Percentiles rank a stretch among this genome's conserved stretches.
These are phyloP conservation scores for Sarocladiaceae sp. DNA, from an alignment of 2,329 filamentous ascomycete species.

Conservation along the genomic window DNA sequence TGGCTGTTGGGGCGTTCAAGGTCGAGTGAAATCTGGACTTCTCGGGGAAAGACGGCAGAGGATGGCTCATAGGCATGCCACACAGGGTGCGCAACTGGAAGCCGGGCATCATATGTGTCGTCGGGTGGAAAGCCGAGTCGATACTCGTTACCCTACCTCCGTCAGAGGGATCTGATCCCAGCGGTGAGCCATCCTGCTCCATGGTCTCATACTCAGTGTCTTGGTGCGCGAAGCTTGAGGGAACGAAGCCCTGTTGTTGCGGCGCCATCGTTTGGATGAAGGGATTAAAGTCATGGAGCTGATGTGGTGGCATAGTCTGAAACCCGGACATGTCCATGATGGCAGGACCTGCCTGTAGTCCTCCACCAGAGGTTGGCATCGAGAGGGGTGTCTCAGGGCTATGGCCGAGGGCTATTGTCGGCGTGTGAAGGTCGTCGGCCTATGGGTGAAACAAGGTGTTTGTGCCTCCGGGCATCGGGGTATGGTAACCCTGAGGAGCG, in stretches of 20 bases:
- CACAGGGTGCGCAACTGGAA: conserved; percentile 47
- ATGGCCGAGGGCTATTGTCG: conserved; percentile 60
- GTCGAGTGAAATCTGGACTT: conserved; percentile 87
- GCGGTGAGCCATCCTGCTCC: conserved; percentile 63
- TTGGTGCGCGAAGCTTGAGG: conserved; percentile 73
- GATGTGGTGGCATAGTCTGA: conserved; percentile 53
- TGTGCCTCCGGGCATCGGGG: conserved; percentile 74
- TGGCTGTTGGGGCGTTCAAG: conserved; percentile 89
- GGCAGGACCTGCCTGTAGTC: conserved; percentile 52
- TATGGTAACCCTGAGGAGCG: conserved; percentile 78
- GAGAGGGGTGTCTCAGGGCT: conserved; percentile 77
- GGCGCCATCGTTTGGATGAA: conserved; percentile 57
- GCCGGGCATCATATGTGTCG: conserved; percentile 48
- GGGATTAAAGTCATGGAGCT: conserved; percentile 61
- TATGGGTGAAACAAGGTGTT: conserved; percentile 77
- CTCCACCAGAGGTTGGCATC: conserved; percentile 62
- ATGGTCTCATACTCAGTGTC: conserved; percentile 75
- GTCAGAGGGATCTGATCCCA: conserved; percentile 48
- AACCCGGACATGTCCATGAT: conserved; percentile 64
- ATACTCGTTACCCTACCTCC: conserved; percentile 48
- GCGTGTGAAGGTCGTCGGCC: conserved; percentile 82
- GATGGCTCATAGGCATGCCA: conserved; percentile 37
- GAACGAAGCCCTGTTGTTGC: conserved; percentile 58
- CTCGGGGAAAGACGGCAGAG: conserved; percentile 50
- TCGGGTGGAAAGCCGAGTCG: conserved; percentile 55